phyloP scores from a whole-genome alignment of 192 early-diverging fungal species.

The Oehlia diaphana region DNA sequence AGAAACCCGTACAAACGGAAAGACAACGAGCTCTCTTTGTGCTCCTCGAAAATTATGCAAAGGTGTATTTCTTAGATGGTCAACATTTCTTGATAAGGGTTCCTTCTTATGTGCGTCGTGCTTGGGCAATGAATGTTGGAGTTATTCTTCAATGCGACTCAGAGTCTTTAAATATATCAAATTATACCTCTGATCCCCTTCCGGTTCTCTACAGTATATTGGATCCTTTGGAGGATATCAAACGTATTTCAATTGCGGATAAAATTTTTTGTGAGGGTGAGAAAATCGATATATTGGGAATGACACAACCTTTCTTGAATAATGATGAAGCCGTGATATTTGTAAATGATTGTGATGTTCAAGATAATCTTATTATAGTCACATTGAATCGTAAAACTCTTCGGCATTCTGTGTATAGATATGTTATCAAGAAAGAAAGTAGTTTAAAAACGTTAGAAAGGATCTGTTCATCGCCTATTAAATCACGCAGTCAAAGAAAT shows the following conservation, averaged over 20 bases:
- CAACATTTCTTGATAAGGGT: conserved; percentile 37
- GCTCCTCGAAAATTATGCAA: conserved; percentile 34
- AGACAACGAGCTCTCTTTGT: conserved; percentile 38
- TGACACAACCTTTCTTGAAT: conserved; percentile 4
- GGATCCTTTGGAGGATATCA: conserved; percentile 49
- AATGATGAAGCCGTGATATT: conserved; percentile 22
- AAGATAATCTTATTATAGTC: conserved; percentile 12
- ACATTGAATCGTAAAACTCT: conserved; percentile 16
- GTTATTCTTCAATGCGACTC: conserved; percentile 41
- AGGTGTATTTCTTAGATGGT: conserved; percentile 41
- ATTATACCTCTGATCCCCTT: neutral
- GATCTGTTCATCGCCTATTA: neutral
- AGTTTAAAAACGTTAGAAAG: conserved; percentile 5
- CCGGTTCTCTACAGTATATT: conserved; percentile 45
- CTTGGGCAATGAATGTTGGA: conserved; percentile 50
- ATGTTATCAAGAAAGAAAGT: conserved; percentile 18
- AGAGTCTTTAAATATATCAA: conserved; percentile 11
- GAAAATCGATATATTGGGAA: neutral
- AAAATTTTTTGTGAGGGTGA: neutral
- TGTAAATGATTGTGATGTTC: conserved; percentile 20
- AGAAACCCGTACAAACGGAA: neutral
- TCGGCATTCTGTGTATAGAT: conserved; percentile 13
- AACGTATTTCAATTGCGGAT: conserved; percentile 35
- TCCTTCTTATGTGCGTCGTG: conserved; percentile 41
- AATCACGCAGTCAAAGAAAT: neutral